These are phyloP conservation scores for Phytophthora litchii DNA, from an alignment of 352 stramenopile species.

Conservation along the genomic window DNA sequence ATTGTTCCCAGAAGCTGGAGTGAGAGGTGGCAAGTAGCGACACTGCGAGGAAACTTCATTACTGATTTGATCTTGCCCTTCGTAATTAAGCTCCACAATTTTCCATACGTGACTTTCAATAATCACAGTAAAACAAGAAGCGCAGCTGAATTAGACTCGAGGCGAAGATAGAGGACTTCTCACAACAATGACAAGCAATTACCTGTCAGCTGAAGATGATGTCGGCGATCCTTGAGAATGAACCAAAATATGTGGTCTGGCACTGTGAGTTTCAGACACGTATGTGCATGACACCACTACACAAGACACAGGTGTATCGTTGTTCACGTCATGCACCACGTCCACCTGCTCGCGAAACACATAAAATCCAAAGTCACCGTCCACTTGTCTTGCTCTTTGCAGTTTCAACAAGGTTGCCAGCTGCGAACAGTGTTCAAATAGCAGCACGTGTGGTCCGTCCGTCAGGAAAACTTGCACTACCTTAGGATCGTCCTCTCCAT, in stretches of 20 bases:
- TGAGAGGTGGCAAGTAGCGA: constrained; percentile 18
- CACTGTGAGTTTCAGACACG: constrained; percentile 27
- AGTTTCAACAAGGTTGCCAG: constrained; percentile 32
- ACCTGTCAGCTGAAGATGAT: constrained; percentile 15
- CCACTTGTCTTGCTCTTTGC: constrained; percentile 8
- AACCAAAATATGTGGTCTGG: constrained; percentile 35
- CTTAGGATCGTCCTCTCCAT: not conserved
- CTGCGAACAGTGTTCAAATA: constrained; percentile 31
- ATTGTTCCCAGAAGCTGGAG: not conserved
- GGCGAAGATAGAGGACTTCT: not conserved
- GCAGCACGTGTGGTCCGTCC: constrained; percentile 45
- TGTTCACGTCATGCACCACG: constrained; percentile 11
- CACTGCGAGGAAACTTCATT: constrained; percentile 11
- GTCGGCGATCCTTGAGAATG: constrained; percentile 10
- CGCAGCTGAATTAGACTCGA: constrained; percentile 5
- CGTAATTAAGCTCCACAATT: constrained; percentile 15
- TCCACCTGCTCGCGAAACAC: constrained; percentile 32
- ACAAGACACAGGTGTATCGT: constrained; percentile 3
- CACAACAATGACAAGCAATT: not conserved
- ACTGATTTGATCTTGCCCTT: not conserved
- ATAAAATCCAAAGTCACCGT: constrained; percentile 23
- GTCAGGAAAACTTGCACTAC: constrained; percentile 37
- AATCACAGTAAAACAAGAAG: not conserved
- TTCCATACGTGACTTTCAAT: constrained; percentile 29
- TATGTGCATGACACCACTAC: constrained; percentile 36